These are phyloP conservation scores for Tetrastigma voinierianum DNA, from an alignment of 164 flowering plant genomes.

Conservation along the genomic window DNA sequence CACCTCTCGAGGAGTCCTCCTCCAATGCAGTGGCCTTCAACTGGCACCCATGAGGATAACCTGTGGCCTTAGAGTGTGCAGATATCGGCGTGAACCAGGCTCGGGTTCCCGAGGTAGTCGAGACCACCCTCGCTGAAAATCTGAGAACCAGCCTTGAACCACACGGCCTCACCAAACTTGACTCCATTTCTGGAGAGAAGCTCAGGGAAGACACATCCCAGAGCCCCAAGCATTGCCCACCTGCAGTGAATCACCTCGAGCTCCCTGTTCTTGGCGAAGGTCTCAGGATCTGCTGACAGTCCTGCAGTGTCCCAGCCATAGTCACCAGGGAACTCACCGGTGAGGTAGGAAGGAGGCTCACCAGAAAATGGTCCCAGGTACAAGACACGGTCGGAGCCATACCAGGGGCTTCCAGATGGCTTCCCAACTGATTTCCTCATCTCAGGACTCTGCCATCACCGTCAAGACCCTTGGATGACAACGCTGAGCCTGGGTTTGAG, in stretches of 20 bases:
- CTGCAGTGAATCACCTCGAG: constrained; percentile 28
- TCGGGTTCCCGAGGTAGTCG: constrained; percentile 29
- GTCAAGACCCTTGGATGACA: background rate
- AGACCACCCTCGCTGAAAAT: constrained; percentile 34
- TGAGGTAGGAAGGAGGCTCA: constrained; percentile 23
- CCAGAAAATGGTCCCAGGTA: constrained; percentile 29
- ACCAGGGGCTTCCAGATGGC: constrained; percentile 26
- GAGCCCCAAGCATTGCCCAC: constrained; percentile 30
- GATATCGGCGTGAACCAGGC: constrained; percentile 29
- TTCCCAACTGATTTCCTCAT: constrained; percentile 22
- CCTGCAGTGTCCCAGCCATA: constrained; percentile 32
- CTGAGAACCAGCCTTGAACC: constrained; percentile 33
- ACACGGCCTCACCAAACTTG: constrained; percentile 33
- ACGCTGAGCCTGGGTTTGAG: constrained; percentile 9
- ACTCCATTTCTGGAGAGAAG: constrained; percentile 26
- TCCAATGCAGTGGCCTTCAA: constrained; percentile 28
- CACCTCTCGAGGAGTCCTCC: constrained; percentile 33
- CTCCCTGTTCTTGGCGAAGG: constrained; percentile 28
- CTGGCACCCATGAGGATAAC: constrained; percentile 29
- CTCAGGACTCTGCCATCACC: constrained; percentile 19
- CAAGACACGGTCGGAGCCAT: constrained; percentile 18
- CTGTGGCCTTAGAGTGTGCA: too few relatives aligned
- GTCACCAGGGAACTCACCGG: constrained; percentile 29
- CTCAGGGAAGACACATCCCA: constrained; percentile 32
- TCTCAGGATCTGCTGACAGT: constrained; percentile 31